Conservation (phyloP, 768 basidiomycete species). For the Dioszegia crocea region DNA sequence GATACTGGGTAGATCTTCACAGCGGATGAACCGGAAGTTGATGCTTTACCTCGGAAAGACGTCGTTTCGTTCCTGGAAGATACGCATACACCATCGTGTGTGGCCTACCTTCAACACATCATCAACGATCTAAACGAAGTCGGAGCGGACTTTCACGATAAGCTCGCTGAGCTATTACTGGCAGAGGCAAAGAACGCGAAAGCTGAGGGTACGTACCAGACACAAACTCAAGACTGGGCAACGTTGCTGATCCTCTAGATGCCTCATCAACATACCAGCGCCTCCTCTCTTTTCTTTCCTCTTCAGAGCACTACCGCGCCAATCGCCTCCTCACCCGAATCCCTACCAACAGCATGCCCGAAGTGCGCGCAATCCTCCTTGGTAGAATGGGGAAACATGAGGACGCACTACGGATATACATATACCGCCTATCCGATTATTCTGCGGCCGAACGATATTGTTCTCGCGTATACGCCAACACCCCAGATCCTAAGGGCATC, state of each 20-base stretch:
- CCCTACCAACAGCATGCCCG: constrained; percentile 70
- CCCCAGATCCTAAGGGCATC: constrained; percentile 58
- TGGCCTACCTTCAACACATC: constrained; percentile 78
- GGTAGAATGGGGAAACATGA: constrained; percentile 88
- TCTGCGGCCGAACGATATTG: constrained; percentile 93
- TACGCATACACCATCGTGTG: constrained; percentile 58
- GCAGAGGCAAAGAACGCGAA: constrained; percentile 58
- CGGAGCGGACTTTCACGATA: constrained; percentile 71
- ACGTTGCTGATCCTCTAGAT: not conserved
- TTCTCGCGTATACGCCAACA: constrained; percentile 67
- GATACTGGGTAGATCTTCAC: constrained; percentile 70
- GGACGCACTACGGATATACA: constrained; percentile 90
- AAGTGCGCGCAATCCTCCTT: constrained; percentile 85
- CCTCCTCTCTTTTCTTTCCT: constrained; percentile 70
- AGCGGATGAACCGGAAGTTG: constrained; percentile 75
- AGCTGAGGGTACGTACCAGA: constrained; percentile 33
- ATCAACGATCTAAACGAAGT: constrained; percentile 70
- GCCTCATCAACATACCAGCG: not conserved
- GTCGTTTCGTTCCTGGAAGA: constrained; percentile 75
- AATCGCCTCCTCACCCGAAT: constrained; percentile 77
- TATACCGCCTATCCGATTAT: constrained; percentile 78
- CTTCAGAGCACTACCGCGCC: constrained; percentile 64
- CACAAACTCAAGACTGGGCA: too few species aligned
- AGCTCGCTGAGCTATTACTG: constrained; percentile 81
- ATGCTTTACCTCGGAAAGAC: constrained; percentile 66